A percentile compares a stretch with the other conserved stretches of the same genome.
Evolutionary conservation across 2,329 filamentous ascomycete genomes (phyloP).

Genomic region (Scleromitrula shiraiana): DNA sequence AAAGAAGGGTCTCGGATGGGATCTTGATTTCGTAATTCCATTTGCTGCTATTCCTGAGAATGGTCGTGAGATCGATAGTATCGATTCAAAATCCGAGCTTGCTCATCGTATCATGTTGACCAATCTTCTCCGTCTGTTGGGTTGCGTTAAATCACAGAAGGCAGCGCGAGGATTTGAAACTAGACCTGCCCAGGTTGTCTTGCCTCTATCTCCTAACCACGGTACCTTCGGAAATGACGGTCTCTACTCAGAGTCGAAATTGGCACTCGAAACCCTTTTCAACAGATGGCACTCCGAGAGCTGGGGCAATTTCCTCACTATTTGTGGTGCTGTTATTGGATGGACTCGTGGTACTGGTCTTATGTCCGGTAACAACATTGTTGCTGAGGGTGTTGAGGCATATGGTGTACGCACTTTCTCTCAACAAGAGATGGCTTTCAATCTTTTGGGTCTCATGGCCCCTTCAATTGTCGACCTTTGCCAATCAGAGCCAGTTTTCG

Average conservation of each 20-base stretch:
- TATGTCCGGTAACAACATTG: conserved; percentile 96
- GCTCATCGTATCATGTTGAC: conserved; percentile 99
- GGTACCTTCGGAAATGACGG: conserved; percentile 97
- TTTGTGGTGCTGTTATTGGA: conserved; percentile 96
- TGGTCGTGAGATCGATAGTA: conserved; percentile 90
- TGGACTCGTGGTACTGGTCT: conserved; percentile 98
- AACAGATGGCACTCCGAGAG: conserved; percentile 97
- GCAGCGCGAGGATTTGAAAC: conserved; percentile 82
- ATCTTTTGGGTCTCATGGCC: conserved; percentile 91
- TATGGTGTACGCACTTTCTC: conserved; percentile 98
- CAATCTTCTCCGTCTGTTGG: conserved; percentile 86
- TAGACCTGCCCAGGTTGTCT: conserved; percentile 89
- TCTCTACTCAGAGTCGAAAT: conserved; percentile 96
- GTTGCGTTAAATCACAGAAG: conserved; percentile 87
- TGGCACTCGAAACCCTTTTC: conserved; percentile 94
- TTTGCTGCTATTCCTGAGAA: conserved; percentile 98
- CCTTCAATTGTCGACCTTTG: conserved; percentile 90
- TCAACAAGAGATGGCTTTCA: conserved; percentile 99
- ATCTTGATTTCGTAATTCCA: conserved; percentile 90
- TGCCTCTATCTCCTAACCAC: conserved; percentile 95
- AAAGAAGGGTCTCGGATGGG: conserved; percentile 96
- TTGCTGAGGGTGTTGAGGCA: conserved; percentile 92
- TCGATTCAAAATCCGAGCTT: conserved; percentile 96
- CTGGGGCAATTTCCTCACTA: conserved; percentile 96
- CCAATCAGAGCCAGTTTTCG: conserved; percentile 91